Evolutionary conservation across 2,329 filamentous ascomycete genomes (phyloP).

Genomic region (Aureobasidium sp.): DNA sequence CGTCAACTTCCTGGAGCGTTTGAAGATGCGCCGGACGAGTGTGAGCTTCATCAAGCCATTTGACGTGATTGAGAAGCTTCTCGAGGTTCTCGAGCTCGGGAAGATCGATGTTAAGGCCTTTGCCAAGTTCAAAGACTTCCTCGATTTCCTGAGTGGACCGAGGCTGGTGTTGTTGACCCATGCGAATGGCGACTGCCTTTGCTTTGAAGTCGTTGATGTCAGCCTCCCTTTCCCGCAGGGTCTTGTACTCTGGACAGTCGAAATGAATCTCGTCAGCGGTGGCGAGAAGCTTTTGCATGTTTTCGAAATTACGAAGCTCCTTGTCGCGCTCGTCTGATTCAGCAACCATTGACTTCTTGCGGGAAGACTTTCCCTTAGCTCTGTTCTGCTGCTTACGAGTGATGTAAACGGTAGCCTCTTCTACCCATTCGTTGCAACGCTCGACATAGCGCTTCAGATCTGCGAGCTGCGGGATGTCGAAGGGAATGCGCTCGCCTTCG

Average conservation of each 20-base stretch:
- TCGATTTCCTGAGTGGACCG: conserved; percentile 69
- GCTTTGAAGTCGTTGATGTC: conserved; percentile 82
- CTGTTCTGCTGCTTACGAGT: conserved; percentile 96
- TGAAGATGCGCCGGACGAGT: conserved; percentile 49
- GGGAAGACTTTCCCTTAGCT: conserved; percentile 84
- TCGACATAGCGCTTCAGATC: conserved; percentile 85
- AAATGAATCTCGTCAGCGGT: conserved; percentile 84
- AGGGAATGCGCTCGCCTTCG: conserved; percentile 95
- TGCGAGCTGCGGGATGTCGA: conserved; percentile 72
- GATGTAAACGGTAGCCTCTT: conserved; percentile 92
- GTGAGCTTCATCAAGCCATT: conserved; percentile 76
- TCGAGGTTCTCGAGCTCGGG: conserved; percentile 79
- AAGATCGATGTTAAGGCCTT: conserved; percentile 82
- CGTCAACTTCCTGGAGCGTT: conserved; percentile 67
- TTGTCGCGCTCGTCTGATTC: conserved; percentile 77
- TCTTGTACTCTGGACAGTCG: conserved; percentile 82
- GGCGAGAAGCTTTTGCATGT: conserved; percentile 74
- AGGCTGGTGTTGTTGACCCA: conserved; percentile 64
- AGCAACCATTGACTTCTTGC: conserved; percentile 52
- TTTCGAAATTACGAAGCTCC: conserved; percentile 79
- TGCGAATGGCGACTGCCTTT: conserved; percentile 71
- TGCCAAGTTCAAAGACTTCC: conserved; percentile 81
- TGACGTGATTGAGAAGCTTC: conserved; percentile 70
- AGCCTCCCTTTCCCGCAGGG: conserved; percentile 75
- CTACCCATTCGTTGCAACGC: conserved; percentile 94